phyloP scores from a whole-genome alignment of 352 stramenopile genomes.

The Globisporangium cystogenes region DNA sequence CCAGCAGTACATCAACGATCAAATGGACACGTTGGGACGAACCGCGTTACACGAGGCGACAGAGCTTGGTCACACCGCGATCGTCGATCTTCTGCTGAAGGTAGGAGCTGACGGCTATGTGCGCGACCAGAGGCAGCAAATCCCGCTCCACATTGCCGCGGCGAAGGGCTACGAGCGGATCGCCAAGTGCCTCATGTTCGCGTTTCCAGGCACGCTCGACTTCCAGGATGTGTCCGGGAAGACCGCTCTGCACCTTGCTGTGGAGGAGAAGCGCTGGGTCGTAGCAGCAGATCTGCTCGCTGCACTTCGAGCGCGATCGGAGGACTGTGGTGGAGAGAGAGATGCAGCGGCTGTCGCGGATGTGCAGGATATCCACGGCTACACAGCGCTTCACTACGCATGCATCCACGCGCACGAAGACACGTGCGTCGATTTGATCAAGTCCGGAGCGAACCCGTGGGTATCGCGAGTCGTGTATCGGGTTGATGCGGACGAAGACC shows the following conservation, averaged over 20 bases:
- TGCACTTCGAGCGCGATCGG: constrained; percentile 5
- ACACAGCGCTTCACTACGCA: constrained; percentile 53
- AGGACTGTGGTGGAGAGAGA: background rate
- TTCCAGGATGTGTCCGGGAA: constrained; percentile 34
- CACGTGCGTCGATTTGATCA: constrained; percentile 24
- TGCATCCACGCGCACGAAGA: constrained; percentile 26
- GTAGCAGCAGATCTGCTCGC: constrained; percentile 27
- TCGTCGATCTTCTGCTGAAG: constrained; percentile 56
- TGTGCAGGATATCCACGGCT: constrained; percentile 42
- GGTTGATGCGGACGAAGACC: constrained; percentile 4
- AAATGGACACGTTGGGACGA: constrained; percentile 29
- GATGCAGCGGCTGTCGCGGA: background rate
- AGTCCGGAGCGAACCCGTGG: constrained; percentile 18
- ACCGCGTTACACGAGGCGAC: constrained; percentile 54
- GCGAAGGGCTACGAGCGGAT: constrained; percentile 43
- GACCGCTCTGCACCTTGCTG: constrained; percentile 42
- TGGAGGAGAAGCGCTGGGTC: constrained; percentile 28
- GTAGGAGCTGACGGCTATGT: constrained; percentile 46
- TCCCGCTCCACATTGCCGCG: constrained; percentile 40
- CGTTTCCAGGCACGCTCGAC: constrained; percentile 30
- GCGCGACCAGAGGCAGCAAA: constrained; percentile 36
- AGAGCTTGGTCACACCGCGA: constrained; percentile 50
- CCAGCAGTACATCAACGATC: constrained; percentile 42
- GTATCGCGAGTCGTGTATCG: constrained; percentile 20
- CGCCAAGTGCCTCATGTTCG: constrained; percentile 34